Base-by-base conservation (phyloP, 164 flowering plant genomes). In the Chloranthus sessilifolius region DNA sequence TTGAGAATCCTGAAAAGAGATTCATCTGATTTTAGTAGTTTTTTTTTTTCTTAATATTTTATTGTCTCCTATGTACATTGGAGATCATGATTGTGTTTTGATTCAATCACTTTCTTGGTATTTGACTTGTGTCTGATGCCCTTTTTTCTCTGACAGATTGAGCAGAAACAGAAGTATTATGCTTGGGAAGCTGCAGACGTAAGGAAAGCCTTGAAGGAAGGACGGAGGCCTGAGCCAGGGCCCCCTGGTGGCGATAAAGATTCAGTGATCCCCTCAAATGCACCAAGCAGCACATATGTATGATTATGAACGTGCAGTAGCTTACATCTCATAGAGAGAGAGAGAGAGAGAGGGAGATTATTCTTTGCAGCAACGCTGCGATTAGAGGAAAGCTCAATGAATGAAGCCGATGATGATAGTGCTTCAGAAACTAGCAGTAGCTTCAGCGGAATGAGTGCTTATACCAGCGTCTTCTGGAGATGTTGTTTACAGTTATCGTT, bases 151-250 rank as follows among this genome's bases (percentile, higher is more conserved):
- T 60, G 45, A 48, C 79, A 92, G 99, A 74, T 92, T 53, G 95
- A 86, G 71, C 95, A 92, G 66, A 92, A 83, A 61, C 97, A 86
- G 62, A 92, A 88, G 61, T 88, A 92, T 84, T 91, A 97, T 51
- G 92, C 53, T n/a, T 92, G 99, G 99, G 88, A 92, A 72, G 99
- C 99, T 62, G 99, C 85, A 26, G 99, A 92, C 72, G 84, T 88
- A 46, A 76, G 97, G 68, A 92, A 84, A 72, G 99, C 99, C 60
- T 35, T 92, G 68, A 92, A 86, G 65, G 99, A 92, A 69, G 99
- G 99, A 54, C 74, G 97, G 71, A 88, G 65, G 55, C 99, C 97
- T 44, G 76, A 52, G 24, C 82, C 97, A 28, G 99, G 99, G 10
- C 88, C 94, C 11, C 96, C 94, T 48, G 77, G 72, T 66, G 90